Evolutionary conservation across 2,329 filamentous ascomycete genomes (phyloP), one percentile per base, ranked within the genome.

Genomic region (Teratosphaeriaceae sp.): DNA sequence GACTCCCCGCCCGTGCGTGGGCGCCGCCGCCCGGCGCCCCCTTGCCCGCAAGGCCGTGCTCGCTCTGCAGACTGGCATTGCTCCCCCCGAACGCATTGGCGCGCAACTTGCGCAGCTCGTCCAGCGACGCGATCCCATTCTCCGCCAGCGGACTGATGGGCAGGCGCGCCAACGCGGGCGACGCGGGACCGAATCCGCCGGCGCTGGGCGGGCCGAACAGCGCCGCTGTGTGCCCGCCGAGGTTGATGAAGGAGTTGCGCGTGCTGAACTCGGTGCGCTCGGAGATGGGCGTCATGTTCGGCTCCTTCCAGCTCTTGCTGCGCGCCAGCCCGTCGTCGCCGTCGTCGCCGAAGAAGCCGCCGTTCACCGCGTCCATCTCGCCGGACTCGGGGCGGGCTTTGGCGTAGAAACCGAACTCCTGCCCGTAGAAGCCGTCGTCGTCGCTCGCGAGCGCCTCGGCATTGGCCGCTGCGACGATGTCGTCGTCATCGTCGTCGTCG

Each of bases 331-430:
- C 72, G 45, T 81, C 75, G 13, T 83, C 65, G 2, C 83, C 83
- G 16, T 83, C 80, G 0, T 85, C 79, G 1, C 87, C 88, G 59
- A 97, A 97, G 65, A 87, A 95, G 16, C 92, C 92, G 21, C 92
- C 92, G 53, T 88, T 85, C 12, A 80, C 76, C 53, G 84, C 85
- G 29, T 73, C 68, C 5, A 71, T 66, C 29, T 69, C 69, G 22
- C 67, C 69, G 16, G 58, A 54, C 22, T 71, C 72, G 36, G 58
- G 54, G 20, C 62, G 65, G 0, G 65, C 60, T 34, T 65, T 61
- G 9, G 89, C 88, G 62, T 95, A 98, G 63, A 98, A 98, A 1
- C 88, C 89, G 59, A 98, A 98, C 62, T 98, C 92, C 53, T 88
- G 84, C 0, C 92, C 92, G 59, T 98, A 98, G 70, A 92, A 94